Percentiles rank a stretch among this genome's conserved stretches.
These are phyloP conservation scores for Leucocoprinus leucothites DNA, from an alignment of 768 basidiomycete species.

Conservation along the genomic window DNA sequence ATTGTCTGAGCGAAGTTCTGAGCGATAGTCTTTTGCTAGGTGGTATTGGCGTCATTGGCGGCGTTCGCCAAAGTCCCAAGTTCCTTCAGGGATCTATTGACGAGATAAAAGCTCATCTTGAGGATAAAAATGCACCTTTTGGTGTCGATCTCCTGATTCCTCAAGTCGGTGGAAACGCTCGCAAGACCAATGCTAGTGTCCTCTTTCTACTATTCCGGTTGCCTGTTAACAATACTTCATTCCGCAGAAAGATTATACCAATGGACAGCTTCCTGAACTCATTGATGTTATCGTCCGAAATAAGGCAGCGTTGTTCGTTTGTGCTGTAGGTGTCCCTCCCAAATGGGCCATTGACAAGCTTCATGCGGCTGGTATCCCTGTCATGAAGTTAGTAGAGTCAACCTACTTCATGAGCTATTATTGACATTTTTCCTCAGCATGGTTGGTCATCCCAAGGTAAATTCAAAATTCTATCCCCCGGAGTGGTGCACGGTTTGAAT, in stretches of 20 bases:
- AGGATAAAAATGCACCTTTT: slow-evolving; percentile 73
- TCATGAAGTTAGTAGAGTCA: slow-evolving; percentile 70
- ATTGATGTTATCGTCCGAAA: slow-evolving; percentile 76
- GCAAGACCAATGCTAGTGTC: slow-evolving; percentile 69
- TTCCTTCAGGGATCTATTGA: slow-evolving; percentile 65
- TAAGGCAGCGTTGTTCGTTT: slow-evolving; percentile 76
- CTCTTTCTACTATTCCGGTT: neutral
- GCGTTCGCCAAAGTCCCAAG: slow-evolving; percentile 69
- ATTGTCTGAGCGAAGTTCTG: neutral
- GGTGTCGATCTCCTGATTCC: slow-evolving; percentile 85
- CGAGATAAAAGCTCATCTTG: slow-evolving; percentile 71
- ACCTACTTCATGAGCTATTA: neutral
- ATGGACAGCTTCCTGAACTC: slow-evolving; percentile 72
- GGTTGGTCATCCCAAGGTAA: slow-evolving; percentile 83
- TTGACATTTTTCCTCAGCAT: slow-evolving; percentile 42
- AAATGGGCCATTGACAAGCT: slow-evolving; percentile 79
- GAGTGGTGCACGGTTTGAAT: slow-evolving; percentile 3
- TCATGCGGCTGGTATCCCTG: slow-evolving; percentile 72
- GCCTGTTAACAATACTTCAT: neutral
- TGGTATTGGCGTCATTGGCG: slow-evolving; percentile 88
- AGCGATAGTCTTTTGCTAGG: slow-evolving; percentile 28
- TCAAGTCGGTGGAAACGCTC: slow-evolving; percentile 75
- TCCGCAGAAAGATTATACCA: slow-evolving; percentile 64
- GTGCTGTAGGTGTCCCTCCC: slow-evolving; percentile 82
- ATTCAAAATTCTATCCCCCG: neutral